Conservation (phyloP, 768 basidiomycete genomes). For the Hortiboletus campestris region DNA sequence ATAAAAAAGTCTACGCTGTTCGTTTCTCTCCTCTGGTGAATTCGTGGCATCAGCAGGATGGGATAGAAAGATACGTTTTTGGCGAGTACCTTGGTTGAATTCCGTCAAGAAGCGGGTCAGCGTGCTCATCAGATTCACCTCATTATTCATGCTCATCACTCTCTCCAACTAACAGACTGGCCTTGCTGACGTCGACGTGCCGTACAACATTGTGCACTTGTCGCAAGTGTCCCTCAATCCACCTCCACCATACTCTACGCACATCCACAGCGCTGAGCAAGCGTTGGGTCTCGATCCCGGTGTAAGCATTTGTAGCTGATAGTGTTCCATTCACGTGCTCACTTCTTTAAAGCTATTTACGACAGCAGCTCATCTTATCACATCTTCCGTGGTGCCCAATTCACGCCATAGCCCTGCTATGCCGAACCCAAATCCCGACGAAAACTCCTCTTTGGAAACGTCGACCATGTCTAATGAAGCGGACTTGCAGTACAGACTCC, state of each 20-base stretch:
- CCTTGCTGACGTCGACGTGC: neutral
- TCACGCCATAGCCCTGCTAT: neutral
- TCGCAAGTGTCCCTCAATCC: neutral
- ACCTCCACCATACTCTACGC: neutral
- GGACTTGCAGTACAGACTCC: neutral
- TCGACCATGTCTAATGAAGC: neutral
- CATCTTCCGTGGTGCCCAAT: neutral
- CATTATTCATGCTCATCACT: neutral
- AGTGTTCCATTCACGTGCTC: neutral
- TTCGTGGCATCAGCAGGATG: neutral
- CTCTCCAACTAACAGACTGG: neutral
- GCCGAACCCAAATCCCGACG: neutral
- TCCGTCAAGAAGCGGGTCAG: neutral
- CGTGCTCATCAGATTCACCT: neutral
- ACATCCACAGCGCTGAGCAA: neutral
- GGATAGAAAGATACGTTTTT: neutral
- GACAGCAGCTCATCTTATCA: neutral
- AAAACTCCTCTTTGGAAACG: neutral
- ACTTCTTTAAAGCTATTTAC: neutral
- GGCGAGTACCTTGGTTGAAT: neutral
- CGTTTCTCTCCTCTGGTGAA: conserved; percentile 6
- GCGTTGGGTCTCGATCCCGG: neutral
- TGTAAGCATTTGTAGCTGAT: neutral
- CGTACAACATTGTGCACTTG: neutral
- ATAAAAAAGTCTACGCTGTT: neutral